These are phyloP conservation scores for Diplodia scrobiculata DNA, from an alignment of 2,329 filamentous ascomycete genomes.

Conservation along the genomic window DNA sequence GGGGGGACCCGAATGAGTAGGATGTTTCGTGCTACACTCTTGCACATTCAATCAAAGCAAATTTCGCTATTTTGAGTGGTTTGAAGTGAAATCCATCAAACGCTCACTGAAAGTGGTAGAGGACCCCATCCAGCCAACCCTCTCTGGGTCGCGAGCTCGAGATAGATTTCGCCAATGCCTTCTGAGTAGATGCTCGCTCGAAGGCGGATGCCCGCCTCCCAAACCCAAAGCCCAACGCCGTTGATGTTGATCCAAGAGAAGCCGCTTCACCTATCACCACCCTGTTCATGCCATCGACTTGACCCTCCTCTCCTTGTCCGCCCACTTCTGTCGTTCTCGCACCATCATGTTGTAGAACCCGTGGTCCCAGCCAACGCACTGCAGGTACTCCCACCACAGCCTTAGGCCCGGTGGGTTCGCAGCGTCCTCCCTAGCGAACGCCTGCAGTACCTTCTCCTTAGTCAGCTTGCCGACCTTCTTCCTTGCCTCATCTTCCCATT, in stretches of 20 bases:
- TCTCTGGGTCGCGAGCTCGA: no score
- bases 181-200: no score
- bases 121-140: no score
- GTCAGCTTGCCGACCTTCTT: conserved; percentile 44
- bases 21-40: no score
- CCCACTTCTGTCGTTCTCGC: conserved; percentile 17
- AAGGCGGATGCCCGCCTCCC: no score
- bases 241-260: neutral
- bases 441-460: conserved; percentile 44
- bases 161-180: no score
- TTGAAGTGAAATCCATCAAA: no score
- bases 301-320: neutral
- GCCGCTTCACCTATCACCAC: neutral
- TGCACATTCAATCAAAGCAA: no score
- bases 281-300: neutral
- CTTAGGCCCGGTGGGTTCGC: conserved; percentile 47
- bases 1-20: conserved; percentile 4
- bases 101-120: no score
- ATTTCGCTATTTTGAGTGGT: no score
- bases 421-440: conserved; percentile 47
- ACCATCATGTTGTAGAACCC: conserved; percentile 49
- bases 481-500: conserved; percentile 47
- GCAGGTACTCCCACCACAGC: conserved; percentile 53
- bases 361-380: conserved; percentile 48
- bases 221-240: neutral